phyloP scores from a whole-genome alignment of 192 early-diverging fungal genomes.

The Backusella circina region DNA sequence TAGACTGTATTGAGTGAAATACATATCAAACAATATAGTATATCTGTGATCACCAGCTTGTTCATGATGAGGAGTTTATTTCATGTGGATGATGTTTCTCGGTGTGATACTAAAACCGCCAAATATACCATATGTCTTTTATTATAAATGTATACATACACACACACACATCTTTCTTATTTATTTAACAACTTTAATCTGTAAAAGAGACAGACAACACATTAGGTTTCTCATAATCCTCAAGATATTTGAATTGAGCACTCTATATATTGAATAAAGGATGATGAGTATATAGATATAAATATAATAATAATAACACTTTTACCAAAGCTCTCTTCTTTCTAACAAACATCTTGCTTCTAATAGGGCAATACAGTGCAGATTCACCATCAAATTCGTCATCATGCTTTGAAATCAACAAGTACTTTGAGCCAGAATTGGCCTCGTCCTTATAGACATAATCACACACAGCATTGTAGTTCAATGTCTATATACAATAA shows the following conservation, averaged over 20 bases:
- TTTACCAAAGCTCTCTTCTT: slow-evolving; percentile 38
- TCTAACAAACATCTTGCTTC: slow-evolving; percentile 28
- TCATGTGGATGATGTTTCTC: no score
- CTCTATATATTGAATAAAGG: background rate
- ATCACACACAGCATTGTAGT: slow-evolving; percentile 33
- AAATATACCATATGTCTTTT: no score
- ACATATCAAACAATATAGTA: no score
- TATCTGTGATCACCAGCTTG: no score
- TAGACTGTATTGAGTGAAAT: no score
- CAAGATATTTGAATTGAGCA: slow-evolving; percentile 14
- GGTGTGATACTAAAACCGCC: no score
- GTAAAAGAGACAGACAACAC: background rate
- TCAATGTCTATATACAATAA: slow-evolving; percentile 11
- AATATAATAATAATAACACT: background rate
- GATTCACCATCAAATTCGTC: slow-evolving; percentile 13
- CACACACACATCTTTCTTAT: background rate
- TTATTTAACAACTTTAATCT: background rate
- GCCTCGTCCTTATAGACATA: slow-evolving; percentile 33
- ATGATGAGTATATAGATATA: background rate
- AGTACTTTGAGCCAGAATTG: slow-evolving; percentile 8
- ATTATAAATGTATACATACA: no score
- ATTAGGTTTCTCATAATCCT: slow-evolving; percentile 26
- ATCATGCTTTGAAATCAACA: slow-evolving; percentile 19
- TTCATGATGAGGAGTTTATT: no score
- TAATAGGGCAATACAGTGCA: slow-evolving; percentile 26